A percentile compares a stretch with the other conserved stretches of the same genome.
Conservation (phyloP, 2,329 filamentous ascomycete genomes). For the Exophiala aquamarina region DNA sequence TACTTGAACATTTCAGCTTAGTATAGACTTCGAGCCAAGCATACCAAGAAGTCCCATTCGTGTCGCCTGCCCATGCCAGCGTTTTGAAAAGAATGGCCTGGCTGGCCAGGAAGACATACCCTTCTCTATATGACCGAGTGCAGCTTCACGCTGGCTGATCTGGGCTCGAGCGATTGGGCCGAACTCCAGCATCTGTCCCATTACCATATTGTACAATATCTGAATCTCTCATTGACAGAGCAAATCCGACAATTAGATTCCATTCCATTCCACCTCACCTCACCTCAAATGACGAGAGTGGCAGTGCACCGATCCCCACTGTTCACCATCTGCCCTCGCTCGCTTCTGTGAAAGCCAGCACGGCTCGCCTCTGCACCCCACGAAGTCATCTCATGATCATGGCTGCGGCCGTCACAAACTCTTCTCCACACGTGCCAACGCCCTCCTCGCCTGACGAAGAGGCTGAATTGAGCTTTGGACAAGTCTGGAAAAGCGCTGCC, state of each 20-base stretch:
- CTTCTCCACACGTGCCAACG: neutral
- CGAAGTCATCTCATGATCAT: slow-evolving; percentile 10
- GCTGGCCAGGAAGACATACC: slow-evolving; percentile 18
- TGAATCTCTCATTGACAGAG: neutral
- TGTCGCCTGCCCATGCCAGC: slow-evolving; percentile 10
- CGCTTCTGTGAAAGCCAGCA: neutral
- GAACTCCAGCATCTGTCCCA: neutral
- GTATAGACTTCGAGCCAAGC: slow-evolving; percentile 18
- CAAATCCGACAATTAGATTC: slow-evolving; percentile 2
- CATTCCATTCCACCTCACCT: slow-evolving; percentile 9
- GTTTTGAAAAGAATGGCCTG: neutral
- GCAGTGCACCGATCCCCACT: slow-evolving; percentile 6
- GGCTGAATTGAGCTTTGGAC: slow-evolving; percentile 25
- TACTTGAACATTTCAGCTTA: slow-evolving; percentile 22
- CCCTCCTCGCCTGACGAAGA: slow-evolving; percentile 18
- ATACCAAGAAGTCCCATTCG: slow-evolving; percentile 19
- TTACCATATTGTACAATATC: neutral
- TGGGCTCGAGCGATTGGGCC: neutral
- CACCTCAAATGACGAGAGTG: slow-evolving; percentile 14
- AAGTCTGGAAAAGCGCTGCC: slow-evolving; percentile 26
- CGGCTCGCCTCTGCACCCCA: slow-evolving; percentile 17
- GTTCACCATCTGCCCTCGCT: slow-evolving; percentile 1
- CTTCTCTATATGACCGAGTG: slow-evolving; percentile 22
- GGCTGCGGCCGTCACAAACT: slow-evolving; percentile 13
- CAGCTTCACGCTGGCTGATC: slow-evolving; percentile 26